phyloP scores from a whole-genome alignment of 768 basidiomycete genomes.

The Termitomyces sp. region DNA sequence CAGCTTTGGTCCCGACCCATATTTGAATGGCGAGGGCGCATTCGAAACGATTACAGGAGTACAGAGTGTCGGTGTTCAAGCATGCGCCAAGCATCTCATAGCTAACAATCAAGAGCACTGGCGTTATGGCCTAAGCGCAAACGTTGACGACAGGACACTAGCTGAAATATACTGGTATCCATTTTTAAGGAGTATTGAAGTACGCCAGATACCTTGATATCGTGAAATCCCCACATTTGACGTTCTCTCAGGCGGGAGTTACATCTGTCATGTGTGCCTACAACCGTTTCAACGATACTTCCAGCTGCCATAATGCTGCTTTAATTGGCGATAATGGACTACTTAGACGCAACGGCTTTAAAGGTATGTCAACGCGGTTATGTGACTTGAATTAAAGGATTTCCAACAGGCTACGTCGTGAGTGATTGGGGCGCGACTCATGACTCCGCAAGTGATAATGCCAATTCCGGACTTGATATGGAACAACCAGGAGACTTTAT shows the following conservation, averaged over 20 bases:
- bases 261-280: conserved; percentile 48
- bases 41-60: conserved; percentile 56
- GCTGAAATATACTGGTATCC: conserved; percentile 50
- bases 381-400: background rate
- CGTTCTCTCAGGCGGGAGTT: conserved; percentile 37
- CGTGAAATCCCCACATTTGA: background rate
- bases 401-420: conserved; percentile 33
- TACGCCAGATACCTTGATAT: conserved; percentile 10
- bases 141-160: conserved; percentile 53
- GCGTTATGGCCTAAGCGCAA: conserved; percentile 40
- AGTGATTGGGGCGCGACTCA: conserved; percentile 51
- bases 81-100: conserved; percentile 50
- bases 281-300: conserved; percentile 55
- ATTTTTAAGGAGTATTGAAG: conserved; percentile 45
- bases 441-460: conserved; percentile 39
- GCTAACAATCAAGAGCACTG: conserved; percentile 50
- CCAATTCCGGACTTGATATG: conserved; percentile 46
- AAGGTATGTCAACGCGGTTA: conserved; percentile 24
- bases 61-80: conserved; percentile 58
- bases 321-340: conserved; percentile 38
- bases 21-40: conserved; percentile 55
- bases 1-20: conserved; percentile 58
- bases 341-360: conserved; percentile 36
- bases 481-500: conserved; percentile 48
- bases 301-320: conserved; percentile 56